phyloP scores from a whole-genome alignment of 768 basidiomycete genomes.

The Rhizopogon roseolus region DNA sequence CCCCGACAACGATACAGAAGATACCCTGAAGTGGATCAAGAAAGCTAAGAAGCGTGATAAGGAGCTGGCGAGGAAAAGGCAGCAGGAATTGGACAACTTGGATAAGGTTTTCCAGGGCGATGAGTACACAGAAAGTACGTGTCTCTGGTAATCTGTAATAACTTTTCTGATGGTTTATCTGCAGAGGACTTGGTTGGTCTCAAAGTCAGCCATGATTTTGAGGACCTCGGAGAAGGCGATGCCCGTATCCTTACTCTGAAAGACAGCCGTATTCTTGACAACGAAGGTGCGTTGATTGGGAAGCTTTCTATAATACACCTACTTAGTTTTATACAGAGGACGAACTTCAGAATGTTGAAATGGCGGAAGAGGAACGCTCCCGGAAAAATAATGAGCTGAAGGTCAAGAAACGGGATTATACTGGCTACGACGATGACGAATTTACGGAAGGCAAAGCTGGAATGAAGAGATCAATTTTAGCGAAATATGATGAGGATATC shows the following conservation, averaged over 20 bases:
- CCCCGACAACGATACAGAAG: conserved; percentile 71
- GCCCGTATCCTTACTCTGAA: conserved; percentile 95
- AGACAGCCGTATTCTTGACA: conserved; percentile 91
- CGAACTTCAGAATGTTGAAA: conserved; percentile 92
- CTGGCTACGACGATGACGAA: conserved; percentile 95
- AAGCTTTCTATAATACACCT: not conserved
- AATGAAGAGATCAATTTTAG: conserved; percentile 77
- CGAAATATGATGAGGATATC: conserved; percentile 93
- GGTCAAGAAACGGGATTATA: conserved; percentile 86
- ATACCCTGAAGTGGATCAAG: conserved; percentile 89
- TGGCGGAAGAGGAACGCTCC: conserved; percentile 82
- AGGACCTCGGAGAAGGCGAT: conserved; percentile 89
- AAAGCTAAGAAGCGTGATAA: conserved; percentile 86
- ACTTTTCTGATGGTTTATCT: not conserved
- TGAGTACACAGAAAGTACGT: conserved; percentile 85
- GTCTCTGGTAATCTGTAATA: not conserved
- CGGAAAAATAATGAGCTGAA: conserved; percentile 81
- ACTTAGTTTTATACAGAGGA: conserved; percentile 61
- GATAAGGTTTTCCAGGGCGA: conserved; percentile 69
- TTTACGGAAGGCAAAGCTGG: conserved; percentile 71
- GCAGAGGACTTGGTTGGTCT: conserved; percentile 87
- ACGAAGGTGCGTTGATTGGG: conserved; percentile 62
- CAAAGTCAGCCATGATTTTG: conserved; percentile 94
- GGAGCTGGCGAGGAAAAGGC: conserved; percentile 79
- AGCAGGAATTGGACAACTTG: conserved; percentile 79